A percentile compares a stretch with the other conserved stretches of the same genome.
These are phyloP conservation scores for Raddia guianensis DNA, from an alignment of 176 grass and related monocot genomes.

Conservation along the genomic window DNA sequence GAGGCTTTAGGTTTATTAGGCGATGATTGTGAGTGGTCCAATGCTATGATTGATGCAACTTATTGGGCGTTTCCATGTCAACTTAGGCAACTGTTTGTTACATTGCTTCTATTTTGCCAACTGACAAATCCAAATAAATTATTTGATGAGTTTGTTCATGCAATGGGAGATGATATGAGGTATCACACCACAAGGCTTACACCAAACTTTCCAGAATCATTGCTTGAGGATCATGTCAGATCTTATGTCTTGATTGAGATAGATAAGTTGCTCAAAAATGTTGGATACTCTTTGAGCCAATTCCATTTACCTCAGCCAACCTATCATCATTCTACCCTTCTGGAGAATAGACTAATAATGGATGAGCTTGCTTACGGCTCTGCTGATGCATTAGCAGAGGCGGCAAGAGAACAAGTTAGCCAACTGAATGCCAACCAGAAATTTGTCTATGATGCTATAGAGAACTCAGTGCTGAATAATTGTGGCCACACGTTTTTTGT, in stretches of 20 bases:
- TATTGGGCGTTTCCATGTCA: neutral
- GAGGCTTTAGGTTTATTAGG: slow-evolving; percentile 1
- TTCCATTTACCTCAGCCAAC: no score
- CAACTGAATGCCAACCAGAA: neutral
- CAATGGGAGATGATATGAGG: neutral
- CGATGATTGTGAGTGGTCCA: neutral
- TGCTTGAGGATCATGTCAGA: neutral
- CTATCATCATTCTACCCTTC: no score
- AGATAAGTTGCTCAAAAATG: neutral
- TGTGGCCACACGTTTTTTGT: neutral
- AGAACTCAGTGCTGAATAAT: neutral
- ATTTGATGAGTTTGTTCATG: neutral
- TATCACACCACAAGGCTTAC: neutral
- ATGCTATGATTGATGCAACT: neutral
- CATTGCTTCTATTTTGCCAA: neutral
- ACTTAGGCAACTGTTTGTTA: neutral
- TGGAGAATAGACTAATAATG: neutral
- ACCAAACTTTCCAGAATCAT: no score
- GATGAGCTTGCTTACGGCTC: neutral
- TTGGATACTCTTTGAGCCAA: no score
- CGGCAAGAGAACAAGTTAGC: neutral
- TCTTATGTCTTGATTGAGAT: neutral
- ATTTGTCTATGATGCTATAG: neutral
- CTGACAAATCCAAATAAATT: neutral
- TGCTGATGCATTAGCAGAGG: neutral